Percentiles rank a stretch among this genome's conserved stretches.
phyloP scores from a whole-genome alignment of 23 red algal genomes.

The Gracilariopsis chorda region DNA sequence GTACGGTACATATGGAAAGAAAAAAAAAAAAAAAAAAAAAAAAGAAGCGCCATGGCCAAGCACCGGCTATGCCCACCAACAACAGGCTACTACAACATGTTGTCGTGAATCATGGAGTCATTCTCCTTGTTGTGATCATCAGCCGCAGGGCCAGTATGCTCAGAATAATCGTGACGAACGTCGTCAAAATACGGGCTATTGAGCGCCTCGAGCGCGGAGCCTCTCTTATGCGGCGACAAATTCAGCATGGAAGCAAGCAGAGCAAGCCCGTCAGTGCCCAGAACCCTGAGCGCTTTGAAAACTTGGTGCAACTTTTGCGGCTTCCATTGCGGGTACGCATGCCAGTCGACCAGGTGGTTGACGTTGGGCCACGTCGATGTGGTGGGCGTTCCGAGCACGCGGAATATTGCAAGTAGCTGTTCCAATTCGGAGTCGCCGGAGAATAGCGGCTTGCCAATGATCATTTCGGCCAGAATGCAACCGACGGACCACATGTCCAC shows the following conservation, averaged over 20 bases:
- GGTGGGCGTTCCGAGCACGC: constrained; percentile 89
- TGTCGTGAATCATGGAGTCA: constrained; percentile 28
- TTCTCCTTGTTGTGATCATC: constrained; percentile 27
- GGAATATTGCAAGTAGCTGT: constrained; percentile 92
- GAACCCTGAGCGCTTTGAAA: constrained; percentile 50
- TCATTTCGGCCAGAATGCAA: constrained; percentile 98
- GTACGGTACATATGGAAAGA: neutral
- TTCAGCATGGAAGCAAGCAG: constrained; percentile 76
- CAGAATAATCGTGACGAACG: constrained; percentile 77
- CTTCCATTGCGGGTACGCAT: constrained; percentile 95
- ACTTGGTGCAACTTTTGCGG: constrained; percentile 27
- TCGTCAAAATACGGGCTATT: constrained; percentile 92
- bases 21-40: neutral
- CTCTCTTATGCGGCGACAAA: constrained; percentile 73
- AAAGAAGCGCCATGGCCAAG: neutral
- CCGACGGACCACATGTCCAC: constrained; percentile 96
- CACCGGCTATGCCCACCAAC: neutral
- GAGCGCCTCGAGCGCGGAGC: constrained; percentile 80
- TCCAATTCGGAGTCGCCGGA: constrained; percentile 95
- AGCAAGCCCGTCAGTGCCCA: constrained; percentile 68
- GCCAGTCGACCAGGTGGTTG: constrained; percentile 74
- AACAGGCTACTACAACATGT: neutral
- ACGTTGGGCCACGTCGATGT: constrained; percentile 76
- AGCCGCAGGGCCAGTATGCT: neutral
- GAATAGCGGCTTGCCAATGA: constrained; percentile 79